Evolutionary conservation across 345 rosid genomes (phyloP).

Genomic region (Eucalyptus marginata): DNA sequence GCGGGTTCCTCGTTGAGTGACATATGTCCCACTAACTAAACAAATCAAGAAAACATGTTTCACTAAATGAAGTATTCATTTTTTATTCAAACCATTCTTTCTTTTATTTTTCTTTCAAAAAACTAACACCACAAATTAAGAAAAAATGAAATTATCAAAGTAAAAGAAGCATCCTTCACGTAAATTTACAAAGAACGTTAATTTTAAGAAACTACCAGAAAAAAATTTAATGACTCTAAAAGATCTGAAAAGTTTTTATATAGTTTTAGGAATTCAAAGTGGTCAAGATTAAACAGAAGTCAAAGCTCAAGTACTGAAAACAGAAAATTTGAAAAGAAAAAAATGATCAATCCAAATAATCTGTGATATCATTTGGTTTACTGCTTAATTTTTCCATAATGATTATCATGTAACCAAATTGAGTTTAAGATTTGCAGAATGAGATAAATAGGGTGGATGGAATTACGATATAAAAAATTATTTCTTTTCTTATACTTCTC

Average conservation of each 20-base stretch:
- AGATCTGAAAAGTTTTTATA: background rate
- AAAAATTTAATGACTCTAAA: background rate
- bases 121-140: background rate
- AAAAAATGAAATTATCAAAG: background rate
- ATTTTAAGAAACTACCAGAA: background rate
- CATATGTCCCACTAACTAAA: background rate
- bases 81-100: background rate
- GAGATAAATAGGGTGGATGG: background rate
- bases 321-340: rapidly evolving
- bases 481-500: background rate
- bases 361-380: background rate
- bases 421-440: background rate
- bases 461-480: background rate
- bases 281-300: background rate
- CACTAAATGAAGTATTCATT: background rate
- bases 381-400: background rate
- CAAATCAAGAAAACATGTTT: background rate
- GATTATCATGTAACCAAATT: background rate
- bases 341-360: background rate
- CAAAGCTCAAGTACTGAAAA: background rate
- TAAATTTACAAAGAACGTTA: background rate
- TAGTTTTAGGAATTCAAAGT: background rate
- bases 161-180: background rate
- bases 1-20: rapidly evolving
- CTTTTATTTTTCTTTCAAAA: background rate